Evolutionary conservation across 805 yeast genomes (phyloP).

Genomic region (Candida saitoana): DNA sequence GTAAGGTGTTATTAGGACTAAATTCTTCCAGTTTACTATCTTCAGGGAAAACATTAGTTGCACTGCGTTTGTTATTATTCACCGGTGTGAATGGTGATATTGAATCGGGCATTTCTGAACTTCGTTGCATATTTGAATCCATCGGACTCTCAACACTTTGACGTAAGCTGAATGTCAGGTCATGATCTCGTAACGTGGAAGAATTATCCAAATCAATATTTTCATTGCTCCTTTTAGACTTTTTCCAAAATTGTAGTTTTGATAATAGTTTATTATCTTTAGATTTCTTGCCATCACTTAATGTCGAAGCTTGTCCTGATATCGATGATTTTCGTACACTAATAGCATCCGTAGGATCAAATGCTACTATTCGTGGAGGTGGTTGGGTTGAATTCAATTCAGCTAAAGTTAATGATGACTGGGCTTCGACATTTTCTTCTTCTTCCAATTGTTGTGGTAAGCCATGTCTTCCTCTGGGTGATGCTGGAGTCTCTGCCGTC

Average conservation of each 20-base stretch:
- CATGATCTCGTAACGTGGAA: constrained; percentile 5
- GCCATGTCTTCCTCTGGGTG: neutral
- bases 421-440: neutral
- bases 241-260: constrained; percentile 39
- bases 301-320: constrained; percentile 5
- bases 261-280: constrained; percentile 23
- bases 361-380: constrained; percentile 1
- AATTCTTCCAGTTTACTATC: neutral
- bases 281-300: constrained; percentile 10
- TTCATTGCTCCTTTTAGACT: constrained; percentile 10
- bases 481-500: neutral
- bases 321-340: constrained; percentile 7
- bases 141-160: constrained; percentile 9
- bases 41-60: neutral
- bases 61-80: neutral
- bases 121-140: constrained; percentile 8
- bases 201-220: constrained; percentile 4
- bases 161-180: constrained; percentile 3
- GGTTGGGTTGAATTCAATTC: neutral
- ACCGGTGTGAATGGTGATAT: neutral
- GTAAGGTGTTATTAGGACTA: neutral
- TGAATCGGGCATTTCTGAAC: neutral
- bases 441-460: neutral
- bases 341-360: neutral
- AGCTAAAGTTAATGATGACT: constrained; percentile 2